phyloP scores from a whole-genome alignment of 768 basidiomycete genomes.

The Serpula lacrymans region DNA sequence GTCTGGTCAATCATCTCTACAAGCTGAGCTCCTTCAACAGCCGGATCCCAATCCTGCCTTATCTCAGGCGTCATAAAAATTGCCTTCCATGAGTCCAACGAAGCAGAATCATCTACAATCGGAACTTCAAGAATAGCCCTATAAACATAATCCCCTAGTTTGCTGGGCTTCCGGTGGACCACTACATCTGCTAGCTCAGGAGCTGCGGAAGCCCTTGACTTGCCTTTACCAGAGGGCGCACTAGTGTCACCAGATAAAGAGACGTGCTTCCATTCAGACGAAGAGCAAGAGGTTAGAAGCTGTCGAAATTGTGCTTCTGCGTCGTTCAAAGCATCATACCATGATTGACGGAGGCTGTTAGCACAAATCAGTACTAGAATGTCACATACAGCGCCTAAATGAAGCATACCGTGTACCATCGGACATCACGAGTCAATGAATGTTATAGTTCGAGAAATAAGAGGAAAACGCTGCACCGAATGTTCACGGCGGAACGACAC shows the following conservation, averaged over 20 bases:
- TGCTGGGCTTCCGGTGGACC: constrained; percentile 69
- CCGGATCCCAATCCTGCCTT: constrained; percentile 89
- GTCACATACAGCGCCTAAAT: not conserved
- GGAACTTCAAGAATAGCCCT: constrained; percentile 80
- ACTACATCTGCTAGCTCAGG: constrained; percentile 71
- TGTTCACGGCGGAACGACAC: too few species aligned
- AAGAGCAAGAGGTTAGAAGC: constrained; percentile 66
- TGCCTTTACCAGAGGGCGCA: constrained; percentile 55
- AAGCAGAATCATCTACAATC: constrained; percentile 47
- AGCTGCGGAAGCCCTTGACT: constrained; percentile 44
- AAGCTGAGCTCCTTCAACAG: constrained; percentile 79
- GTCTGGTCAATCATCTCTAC: constrained; percentile 84
- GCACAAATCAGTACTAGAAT: not conserved
- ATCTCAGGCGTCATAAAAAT: constrained; percentile 84
- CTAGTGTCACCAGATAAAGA: constrained; percentile 39
- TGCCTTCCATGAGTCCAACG: constrained; percentile 77
- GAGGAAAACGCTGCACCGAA: too few species aligned
- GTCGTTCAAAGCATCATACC: constrained; percentile 70
- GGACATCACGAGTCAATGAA: constrained; percentile 35
- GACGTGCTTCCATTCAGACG: constrained; percentile 81
- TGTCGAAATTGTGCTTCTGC: constrained; percentile 79
- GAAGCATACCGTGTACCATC: constrained; percentile 58
- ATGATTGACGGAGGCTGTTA: constrained; percentile 73
- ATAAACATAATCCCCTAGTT: constrained; percentile 74
- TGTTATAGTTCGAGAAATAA: too few species aligned